Base-by-base conservation (phyloP, 805 yeast species). In the Spathaspora arborariae region DNA sequence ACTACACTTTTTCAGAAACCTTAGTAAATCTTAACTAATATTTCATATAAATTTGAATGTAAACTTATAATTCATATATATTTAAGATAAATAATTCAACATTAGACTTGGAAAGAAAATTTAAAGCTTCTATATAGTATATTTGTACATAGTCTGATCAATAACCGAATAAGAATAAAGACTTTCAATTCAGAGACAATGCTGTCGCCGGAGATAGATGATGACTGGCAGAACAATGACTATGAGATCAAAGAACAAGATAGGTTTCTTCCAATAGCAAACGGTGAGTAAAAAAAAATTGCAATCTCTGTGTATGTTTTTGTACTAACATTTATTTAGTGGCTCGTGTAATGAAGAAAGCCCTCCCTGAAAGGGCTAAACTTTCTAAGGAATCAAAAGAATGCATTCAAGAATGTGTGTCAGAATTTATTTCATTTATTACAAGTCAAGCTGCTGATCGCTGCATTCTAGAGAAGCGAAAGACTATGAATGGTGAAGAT, bases 361-460 rank as follows among this genome's bases (percentile, higher is more conserved):
- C 92, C 2, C 67, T 85, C 24, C 92, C 94, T 2, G 67, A 74
- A 10, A 81, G 83, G 33, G 92, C 91, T 9, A 85, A 85, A 56
- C 81, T 85, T 1, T 82, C 89, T 19, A 85, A 85, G 56, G 94
- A 85, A 56, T 86, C 91, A 38, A 84, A 85, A 56, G 91, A 84
- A 55, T 62, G 90, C 50, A 81, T 86, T 78, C 94, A 86, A 57
- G 92, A 86, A 57, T 85, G 92, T 67, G 92, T 85, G 2, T 79
- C 86, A 20, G 95, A 86, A 66, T 85, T 85, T 59, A 86, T 86
- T 8, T 84, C 91, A 2, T 86, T 86, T 63, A 78, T 86, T 26
- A 85, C 95, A 1, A 83, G 90, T 51, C 91, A 86, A 60, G 86
- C 92, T 0, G 82, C 86, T 33, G 95, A 86, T 55, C 78, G 80